Conservation (phyloP, 202 grass and related monocot species). For the Musa balbisiana region DNA sequence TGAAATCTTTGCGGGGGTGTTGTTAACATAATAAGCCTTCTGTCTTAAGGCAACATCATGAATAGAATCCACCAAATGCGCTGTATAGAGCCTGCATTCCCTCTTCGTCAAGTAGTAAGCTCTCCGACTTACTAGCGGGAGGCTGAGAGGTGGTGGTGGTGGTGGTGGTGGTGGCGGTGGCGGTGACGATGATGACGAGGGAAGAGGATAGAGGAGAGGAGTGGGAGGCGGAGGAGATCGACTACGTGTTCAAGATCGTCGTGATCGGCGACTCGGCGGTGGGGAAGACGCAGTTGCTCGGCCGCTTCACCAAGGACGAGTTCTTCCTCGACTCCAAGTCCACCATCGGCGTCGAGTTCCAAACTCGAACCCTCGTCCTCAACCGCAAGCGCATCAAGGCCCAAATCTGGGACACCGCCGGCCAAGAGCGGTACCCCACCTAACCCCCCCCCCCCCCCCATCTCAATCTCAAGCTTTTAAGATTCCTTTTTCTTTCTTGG, state of each 20-base stretch:
- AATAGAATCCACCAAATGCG: too few species aligned
- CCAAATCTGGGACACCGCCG: constrained; percentile 64
- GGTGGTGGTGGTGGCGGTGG: too few species aligned
- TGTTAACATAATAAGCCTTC: too few species aligned
- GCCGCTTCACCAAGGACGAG: constrained; percentile 61
- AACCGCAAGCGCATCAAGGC: constrained; percentile 38
- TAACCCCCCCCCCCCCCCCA: background rate
- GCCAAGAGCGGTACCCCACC: constrained; percentile 53
- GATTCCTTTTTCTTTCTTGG: constrained; percentile 4
- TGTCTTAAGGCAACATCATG: too few species aligned
- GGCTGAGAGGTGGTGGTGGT: too few species aligned
- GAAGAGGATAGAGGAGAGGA: constrained; percentile 31
- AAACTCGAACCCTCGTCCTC: constrained; percentile 53
- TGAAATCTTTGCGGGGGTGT: too few species aligned
- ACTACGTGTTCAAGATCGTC: constrained; percentile 88
- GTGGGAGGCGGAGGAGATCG: constrained; percentile 64
- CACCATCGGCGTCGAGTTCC: constrained; percentile 91
- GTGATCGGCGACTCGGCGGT: constrained; percentile 79
- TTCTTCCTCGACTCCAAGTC: constrained; percentile 77
- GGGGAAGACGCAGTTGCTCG: constrained; percentile 77
- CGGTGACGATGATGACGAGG: background rate
- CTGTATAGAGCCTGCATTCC: too few species aligned
- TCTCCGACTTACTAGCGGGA: too few species aligned
- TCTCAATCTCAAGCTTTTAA: too few species aligned
- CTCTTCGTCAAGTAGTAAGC: too few species aligned